Evolutionary conservation across 2,329 filamentous ascomycete species (phyloP), one percentile per base, ranked within the genome.

Genomic region (Colletotrichum noveboracense): DNA sequence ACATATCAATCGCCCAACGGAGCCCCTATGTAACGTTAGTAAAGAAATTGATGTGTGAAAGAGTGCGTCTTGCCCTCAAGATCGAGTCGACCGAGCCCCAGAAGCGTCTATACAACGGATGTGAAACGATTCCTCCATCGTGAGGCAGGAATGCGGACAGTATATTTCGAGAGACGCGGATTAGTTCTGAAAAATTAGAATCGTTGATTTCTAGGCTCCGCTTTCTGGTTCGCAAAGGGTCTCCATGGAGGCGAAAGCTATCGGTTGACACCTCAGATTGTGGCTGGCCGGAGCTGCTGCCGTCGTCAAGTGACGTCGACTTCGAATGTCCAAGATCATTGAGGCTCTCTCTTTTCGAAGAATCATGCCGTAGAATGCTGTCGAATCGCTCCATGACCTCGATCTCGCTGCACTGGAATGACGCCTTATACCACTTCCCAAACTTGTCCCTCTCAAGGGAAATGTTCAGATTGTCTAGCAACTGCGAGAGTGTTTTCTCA

Each of bases 51-150:
- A 16, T 60, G n/a, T 38, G 26, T 9, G 7, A 34, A 34, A 4
- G 34, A 32, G 3, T 36, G 24, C n/a, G 16, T 64, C 78, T 62
- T 68, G 78, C 78, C 21, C 77, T 70, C 16, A 73, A 71, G 13
- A 78, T 78, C n/a, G 62, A 26, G 30, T 78, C 78, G 5, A 79
- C 62, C 13, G 77, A 71, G 9, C 78, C 77, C 78, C 78, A 79
- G 64, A 78, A 79, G 6, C 74, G 77, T 24, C 69, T 67, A 61
- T 64, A 80, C 73, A 76, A 9, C 10, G 43, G 24, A 26, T 66
- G 69, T 21, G 38, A 13, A 9, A 38, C 48, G 4, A 66, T 30
- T n/a, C 61, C 21, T 32, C 69, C 61, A 4, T 71, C 43, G 7
- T 12, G 12, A 7, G 69, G 61, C 9, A 71, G 32, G n/a, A 71